Evolutionary conservation across 2,329 filamentous ascomycete genomes (phyloP).

Genomic region (Xylaria sp.): DNA sequence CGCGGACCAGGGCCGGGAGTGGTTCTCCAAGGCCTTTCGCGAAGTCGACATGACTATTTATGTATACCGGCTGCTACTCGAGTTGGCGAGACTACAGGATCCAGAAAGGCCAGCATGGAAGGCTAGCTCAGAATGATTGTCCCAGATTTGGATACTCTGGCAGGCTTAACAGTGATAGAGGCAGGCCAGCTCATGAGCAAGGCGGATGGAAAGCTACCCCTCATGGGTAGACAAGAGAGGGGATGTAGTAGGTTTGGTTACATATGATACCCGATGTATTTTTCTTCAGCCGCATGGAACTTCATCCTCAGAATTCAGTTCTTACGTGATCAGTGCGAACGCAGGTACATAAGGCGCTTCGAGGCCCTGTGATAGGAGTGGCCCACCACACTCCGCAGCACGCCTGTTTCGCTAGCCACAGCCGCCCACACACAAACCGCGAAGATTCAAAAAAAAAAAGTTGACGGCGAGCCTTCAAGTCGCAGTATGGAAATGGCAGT

Average conservation of each 20-base stretch:
- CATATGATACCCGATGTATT: not conserved
- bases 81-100: conserved; percentile 51
- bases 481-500: too few relatives aligned
- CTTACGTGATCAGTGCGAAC: too few relatives aligned
- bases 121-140: not conserved
- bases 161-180: not conserved
- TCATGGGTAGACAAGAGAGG: too few relatives aligned
- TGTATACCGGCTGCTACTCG: conserved; percentile 63
- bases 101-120: conserved; percentile 24
- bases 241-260: not conserved
- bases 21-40: conserved; percentile 56
- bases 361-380: too few relatives aligned
- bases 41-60: conserved; percentile 63
- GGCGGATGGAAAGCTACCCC: too few relatives aligned
- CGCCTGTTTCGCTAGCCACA: too few relatives aligned
- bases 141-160: not conserved
- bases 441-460: too few relatives aligned
- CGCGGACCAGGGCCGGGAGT: conserved; percentile 56
- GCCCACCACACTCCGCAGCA: too few relatives aligned
- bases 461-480: too few relatives aligned
- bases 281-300: not conserved
- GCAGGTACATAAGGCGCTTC: too few relatives aligned
- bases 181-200: not conserved
- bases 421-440: too few relatives aligned
- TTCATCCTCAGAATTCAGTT: too few relatives aligned